phyloP scores from a whole-genome alignment of 176 grass and related monocot species.

The Aegilops bicornis region DNA sequence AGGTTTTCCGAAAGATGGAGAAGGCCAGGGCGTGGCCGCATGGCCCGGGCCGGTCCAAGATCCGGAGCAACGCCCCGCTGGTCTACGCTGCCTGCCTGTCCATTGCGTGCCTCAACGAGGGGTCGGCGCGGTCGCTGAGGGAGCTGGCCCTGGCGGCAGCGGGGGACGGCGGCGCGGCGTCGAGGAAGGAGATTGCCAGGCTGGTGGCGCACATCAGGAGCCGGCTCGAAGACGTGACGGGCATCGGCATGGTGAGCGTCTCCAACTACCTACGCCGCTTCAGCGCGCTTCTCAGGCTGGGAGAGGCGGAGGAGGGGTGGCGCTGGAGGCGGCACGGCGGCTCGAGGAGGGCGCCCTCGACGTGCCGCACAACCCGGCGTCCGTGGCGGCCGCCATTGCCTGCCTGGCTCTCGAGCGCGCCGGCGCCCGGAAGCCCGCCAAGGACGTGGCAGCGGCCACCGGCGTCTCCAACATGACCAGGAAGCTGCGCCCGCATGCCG shows the following conservation, averaged over 20 bases:
- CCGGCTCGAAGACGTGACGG: neutral
- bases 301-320: slow-evolving; percentile 1
- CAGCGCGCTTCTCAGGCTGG: slow-evolving; percentile 19
- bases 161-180: neutral
- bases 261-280: slow-evolving; percentile 24
- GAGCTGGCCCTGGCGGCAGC: slow-evolving; percentile 17
- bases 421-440: neutral
- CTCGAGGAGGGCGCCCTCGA: neutral
- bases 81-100: neutral
- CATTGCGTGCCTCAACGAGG: slow-evolving; percentile 20
- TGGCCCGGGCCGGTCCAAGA: neutral
- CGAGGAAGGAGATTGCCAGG: slow-evolving; percentile 31
- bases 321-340: neutral
- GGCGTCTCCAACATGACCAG: slow-evolving; percentile 26
- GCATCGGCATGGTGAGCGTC: slow-evolving; percentile 1
- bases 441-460: slow-evolving; percentile 35
- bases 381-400: slow-evolving; percentile 26
- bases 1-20: neutral
- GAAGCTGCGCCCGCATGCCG: neutral
- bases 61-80: neutral
- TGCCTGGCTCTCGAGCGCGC: slow-evolving; percentile 24
- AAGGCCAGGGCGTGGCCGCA: neutral
- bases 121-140: slow-evolving; percentile 27
- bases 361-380: slow-evolving; percentile 7
- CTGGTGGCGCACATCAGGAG: neutral